Conservation (phyloP, 306 rosid species). For the Nissolia schottii region DNA sequence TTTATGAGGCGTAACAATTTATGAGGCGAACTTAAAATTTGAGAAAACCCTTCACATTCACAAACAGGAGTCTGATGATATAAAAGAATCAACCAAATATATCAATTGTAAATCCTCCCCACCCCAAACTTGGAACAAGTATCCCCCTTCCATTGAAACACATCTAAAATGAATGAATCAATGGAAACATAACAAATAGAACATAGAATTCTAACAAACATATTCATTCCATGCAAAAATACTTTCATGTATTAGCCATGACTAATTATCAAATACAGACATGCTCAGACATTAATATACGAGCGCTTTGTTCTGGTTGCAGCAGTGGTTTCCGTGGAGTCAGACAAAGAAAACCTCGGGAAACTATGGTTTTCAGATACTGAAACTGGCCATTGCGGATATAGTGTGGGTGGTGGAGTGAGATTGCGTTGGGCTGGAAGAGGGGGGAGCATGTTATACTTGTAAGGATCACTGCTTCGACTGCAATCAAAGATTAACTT, state of each 20-base stretch:
- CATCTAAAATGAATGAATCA: constrained; percentile 40
- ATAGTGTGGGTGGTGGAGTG: constrained; percentile 95
- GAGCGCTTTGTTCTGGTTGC: constrained; percentile 73
- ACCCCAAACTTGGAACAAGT: constrained; percentile 13
- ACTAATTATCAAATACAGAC: constrained; percentile 16
- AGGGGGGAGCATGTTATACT: constrained; percentile 76
- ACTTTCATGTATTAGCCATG: constrained; percentile 17
- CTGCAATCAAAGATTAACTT: constrained; percentile 38
- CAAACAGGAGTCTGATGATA: background rate
- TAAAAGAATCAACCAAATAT: constrained; percentile 25
- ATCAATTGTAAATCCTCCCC: constrained; percentile 9
- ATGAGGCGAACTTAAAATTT: background rate
- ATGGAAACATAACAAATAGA: constrained; percentile 31
- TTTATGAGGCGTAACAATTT: no score
- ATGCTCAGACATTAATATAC: constrained; percentile 70
- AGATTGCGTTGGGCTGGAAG: constrained; percentile 96
- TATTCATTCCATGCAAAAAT: constrained; percentile 28
- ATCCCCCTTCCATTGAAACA: constrained; percentile 14
- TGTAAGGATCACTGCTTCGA: constrained; percentile 54
- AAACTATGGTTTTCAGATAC: constrained; percentile 64
- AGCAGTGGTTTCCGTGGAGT: constrained; percentile 53
- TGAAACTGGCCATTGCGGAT: constrained; percentile 94
- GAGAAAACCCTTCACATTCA: background rate
- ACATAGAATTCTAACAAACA: constrained; percentile 18
- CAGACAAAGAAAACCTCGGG: constrained; percentile 64